Conservation (phyloP, 768 basidiomycete species). For the Leucocoprinus sp. region DNA sequence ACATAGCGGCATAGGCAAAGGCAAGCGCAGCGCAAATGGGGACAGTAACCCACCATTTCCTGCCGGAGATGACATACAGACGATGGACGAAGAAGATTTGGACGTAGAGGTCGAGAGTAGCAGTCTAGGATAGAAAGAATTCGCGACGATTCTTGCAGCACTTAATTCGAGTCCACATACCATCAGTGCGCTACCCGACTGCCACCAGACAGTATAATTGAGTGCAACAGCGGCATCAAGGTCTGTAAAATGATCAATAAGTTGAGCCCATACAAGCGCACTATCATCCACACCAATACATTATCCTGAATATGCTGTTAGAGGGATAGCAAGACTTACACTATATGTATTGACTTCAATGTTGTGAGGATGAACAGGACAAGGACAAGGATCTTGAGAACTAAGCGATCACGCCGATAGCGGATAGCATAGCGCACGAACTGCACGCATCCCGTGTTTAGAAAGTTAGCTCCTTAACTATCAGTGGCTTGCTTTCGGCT, state of each 20-base stretch:
- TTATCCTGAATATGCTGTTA: background rate
- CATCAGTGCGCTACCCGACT: conserved; percentile 23
- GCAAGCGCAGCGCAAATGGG: conserved; percentile 18
- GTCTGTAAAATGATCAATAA: conserved; percentile 22
- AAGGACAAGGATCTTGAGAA: conserved; percentile 17
- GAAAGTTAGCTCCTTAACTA: background rate
- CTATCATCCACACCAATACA: too few species aligned
- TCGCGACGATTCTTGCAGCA: background rate
- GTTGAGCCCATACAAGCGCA: conserved; percentile 23
- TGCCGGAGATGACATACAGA: conserved; percentile 22
- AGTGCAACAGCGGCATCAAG: conserved; percentile 22
- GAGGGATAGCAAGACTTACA: conserved; percentile 16
- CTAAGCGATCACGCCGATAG: conserved; percentile 18
- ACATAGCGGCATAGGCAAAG: conserved; percentile 23
- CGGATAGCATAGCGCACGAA: conserved; percentile 21
- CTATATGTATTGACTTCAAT: conserved; percentile 24
- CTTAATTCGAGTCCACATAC: conserved; percentile 11
- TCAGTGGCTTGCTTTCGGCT: background rate
- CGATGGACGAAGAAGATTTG: conserved; percentile 26
- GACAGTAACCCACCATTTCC: conserved; percentile 17
- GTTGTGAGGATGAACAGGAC: conserved; percentile 21
- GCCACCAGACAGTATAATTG: conserved; percentile 27
- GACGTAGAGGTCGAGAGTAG: conserved; percentile 24
- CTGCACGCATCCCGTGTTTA: conserved; percentile 11
- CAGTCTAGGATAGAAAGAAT: conserved; percentile 16